Evolutionary conservation across 2,329 filamentous ascomycete genomes (phyloP).

Genomic region (Cryoendolithus antarcticus): DNA sequence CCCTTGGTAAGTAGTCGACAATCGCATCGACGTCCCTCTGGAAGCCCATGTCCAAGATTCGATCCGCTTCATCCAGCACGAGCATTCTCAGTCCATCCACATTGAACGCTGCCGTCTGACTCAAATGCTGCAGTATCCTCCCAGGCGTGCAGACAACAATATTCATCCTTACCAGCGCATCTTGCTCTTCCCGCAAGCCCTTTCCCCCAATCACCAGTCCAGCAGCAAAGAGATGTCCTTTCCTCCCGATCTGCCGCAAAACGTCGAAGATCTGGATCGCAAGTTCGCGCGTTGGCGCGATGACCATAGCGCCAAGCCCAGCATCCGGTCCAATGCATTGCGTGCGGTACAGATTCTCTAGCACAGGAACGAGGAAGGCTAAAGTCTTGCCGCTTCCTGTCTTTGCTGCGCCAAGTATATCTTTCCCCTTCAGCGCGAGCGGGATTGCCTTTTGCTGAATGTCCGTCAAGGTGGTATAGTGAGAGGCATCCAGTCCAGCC

Average conservation of each 20-base stretch:
- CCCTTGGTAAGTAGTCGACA: slow-evolving; percentile 74
- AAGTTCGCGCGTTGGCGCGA: slow-evolving; percentile 87
- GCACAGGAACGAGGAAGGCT: slow-evolving; percentile 78
- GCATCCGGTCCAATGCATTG: slow-evolving; percentile 80
- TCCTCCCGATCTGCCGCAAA: slow-evolving; percentile 73
- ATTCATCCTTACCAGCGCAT: slow-evolving; percentile 82
- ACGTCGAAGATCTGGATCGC: slow-evolving; percentile 97
- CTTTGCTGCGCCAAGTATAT: slow-evolving; percentile 89
- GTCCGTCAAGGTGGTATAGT: slow-evolving; percentile 83
- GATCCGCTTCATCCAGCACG: slow-evolving; percentile 88
- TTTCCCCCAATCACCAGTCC: slow-evolving; percentile 91
- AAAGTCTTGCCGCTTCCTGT: slow-evolving; percentile 93
- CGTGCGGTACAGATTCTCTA: slow-evolving; percentile 81
- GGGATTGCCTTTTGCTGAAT: slow-evolving; percentile 86
- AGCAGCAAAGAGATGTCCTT: slow-evolving; percentile 76
- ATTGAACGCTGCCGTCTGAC: slow-evolving; percentile 82
- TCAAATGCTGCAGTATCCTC: slow-evolving; percentile 87
- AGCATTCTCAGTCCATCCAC: slow-evolving; percentile 85
- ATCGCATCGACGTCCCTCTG: slow-evolving; percentile 82
- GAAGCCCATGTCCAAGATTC: slow-evolving; percentile 97
- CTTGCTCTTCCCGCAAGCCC: slow-evolving; percentile 74
- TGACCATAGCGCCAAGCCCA: slow-evolving; percentile 80
- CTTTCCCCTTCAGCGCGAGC: slow-evolving; percentile 68
- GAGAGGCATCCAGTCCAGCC: slow-evolving; percentile 67
- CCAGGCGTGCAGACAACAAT: slow-evolving; percentile 93